These are phyloP conservation scores for Phyllosticta citribraziliensis DNA, from an alignment of 2,329 filamentous ascomycete species.

Conservation along the genomic window DNA sequence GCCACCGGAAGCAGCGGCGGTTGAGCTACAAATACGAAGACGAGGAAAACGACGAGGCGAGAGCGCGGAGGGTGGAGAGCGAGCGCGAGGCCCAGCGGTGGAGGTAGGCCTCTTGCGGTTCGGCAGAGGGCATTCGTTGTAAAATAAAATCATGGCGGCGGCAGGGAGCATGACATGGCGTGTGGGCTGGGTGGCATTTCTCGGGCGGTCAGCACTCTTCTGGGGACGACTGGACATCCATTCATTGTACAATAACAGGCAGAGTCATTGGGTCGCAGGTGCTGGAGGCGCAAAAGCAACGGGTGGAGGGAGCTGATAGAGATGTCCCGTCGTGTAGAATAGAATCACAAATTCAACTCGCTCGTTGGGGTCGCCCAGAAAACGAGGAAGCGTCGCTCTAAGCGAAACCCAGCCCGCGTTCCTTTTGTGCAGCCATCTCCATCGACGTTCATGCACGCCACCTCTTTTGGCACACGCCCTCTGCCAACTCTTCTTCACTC, in stretches of 20 bases:
- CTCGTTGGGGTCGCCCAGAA: background rate
- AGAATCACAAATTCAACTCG: background rate
- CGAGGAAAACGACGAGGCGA: slow-evolving; percentile 30
- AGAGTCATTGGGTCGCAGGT: background rate
- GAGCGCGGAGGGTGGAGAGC: slow-evolving; percentile 41
- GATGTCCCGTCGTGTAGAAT: background rate
- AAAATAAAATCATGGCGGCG: background rate
- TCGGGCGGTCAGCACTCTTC: background rate
- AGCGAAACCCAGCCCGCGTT: background rate
- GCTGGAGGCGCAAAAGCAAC: background rate
- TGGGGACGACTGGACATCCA: background rate
- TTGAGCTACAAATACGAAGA: slow-evolving; percentile 29
- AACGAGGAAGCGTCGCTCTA: background rate
- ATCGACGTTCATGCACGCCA: background rate
- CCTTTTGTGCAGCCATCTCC: background rate
- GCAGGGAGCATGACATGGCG: background rate
- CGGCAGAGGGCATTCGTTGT: background rate
- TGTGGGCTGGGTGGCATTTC: background rate
- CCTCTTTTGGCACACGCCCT: background rate
- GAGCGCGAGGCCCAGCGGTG: slow-evolving; percentile 45
- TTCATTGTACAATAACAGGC: background rate
- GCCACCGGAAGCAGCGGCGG: slow-evolving; percentile 36
- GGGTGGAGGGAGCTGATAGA: background rate
- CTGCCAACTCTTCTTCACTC: background rate
- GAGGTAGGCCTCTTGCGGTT: slow-evolving; percentile 8